Conservation (phyloP, 2,329 filamentous ascomycete genomes). For the Macroventuria anomochaeta region DNA sequence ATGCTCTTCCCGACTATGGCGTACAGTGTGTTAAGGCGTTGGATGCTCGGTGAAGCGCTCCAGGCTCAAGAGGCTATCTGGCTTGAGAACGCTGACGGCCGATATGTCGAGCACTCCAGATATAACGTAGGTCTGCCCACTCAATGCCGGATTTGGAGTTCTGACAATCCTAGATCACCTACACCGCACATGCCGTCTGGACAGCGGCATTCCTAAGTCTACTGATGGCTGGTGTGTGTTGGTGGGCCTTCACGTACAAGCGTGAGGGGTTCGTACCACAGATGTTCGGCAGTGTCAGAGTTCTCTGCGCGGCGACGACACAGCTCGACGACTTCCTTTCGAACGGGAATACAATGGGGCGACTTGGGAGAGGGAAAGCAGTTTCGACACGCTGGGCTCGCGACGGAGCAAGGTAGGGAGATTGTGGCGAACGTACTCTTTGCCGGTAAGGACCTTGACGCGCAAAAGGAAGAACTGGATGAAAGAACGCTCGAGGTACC, state of each 20-base stretch:
- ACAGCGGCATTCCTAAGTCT: slow-evolving; percentile 36
- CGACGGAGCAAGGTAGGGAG: slow-evolving; percentile 29
- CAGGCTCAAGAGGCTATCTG: slow-evolving; percentile 38
- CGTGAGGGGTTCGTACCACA: slow-evolving; percentile 44
- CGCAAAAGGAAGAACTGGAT: background rate
- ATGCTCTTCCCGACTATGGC: slow-evolving; percentile 41
- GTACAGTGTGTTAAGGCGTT: slow-evolving; percentile 38
- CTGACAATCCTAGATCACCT: slow-evolving; percentile 28
- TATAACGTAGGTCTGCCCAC: background rate
- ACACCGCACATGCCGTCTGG: slow-evolving; percentile 34
- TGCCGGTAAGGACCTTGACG: slow-evolving; percentile 19
- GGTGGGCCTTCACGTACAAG: slow-evolving; percentile 41
- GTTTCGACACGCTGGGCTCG: slow-evolving; percentile 40
- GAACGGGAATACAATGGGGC: slow-evolving; percentile 35
- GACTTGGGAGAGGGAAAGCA: slow-evolving; percentile 30
- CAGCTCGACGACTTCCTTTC: slow-evolving; percentile 37
- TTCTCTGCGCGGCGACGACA: slow-evolving; percentile 36
- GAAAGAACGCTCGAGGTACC: background rate
- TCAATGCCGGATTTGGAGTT: background rate
- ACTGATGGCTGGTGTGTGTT: slow-evolving; percentile 39
- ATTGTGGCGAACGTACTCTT: slow-evolving; percentile 41
- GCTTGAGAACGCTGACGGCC: slow-evolving; percentile 20
- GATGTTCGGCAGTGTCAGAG: slow-evolving; percentile 43
- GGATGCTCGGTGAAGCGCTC: slow-evolving; percentile 43
- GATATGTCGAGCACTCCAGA: slow-evolving; percentile 3